These are phyloP conservation scores for Coniferiporia weirii DNA, from an alignment of 1,284 basidiomycete species.

Conservation along the genomic window DNA sequence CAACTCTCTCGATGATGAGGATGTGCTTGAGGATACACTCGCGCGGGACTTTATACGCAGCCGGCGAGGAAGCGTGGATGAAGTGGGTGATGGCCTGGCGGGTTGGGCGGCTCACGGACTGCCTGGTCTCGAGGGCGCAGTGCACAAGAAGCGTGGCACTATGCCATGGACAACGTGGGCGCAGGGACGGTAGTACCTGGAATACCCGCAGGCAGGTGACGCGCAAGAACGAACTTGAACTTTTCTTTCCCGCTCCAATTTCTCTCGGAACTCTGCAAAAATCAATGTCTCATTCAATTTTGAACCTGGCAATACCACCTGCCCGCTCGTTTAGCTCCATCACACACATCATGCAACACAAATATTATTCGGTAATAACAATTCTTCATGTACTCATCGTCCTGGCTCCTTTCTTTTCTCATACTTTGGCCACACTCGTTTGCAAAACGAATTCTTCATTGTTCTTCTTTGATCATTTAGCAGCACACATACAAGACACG, in stretches of 20 bases:
- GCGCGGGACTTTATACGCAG: background rate
- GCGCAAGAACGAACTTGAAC: background rate
- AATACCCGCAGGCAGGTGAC: background rate
- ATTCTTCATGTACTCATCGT: background rate
- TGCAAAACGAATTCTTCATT: background rate
- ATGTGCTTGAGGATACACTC: background rate
- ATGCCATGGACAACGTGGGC: conserved; percentile 12
- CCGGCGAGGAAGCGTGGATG: conserved; percentile 8
- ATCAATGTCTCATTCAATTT: background rate
- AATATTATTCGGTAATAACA: background rate
- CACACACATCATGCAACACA: background rate
- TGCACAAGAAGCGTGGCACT: conserved; percentile 13
- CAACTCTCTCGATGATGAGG: background rate
- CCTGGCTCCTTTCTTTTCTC: background rate
- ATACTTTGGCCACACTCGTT: background rate
- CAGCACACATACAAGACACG: background rate
- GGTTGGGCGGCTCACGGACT: conserved; percentile 12
- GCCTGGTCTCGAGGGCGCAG: conserved; percentile 11
- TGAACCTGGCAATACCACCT: background rate
- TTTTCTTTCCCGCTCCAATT: background rate
- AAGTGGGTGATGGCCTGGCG: conserved; percentile 7
- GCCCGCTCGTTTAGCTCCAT: background rate
- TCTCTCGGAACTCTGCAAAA: background rate
- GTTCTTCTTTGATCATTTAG: background rate
- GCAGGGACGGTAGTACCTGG: background rate